Conservation (phyloP, 1,139 yeast species). For the Wickerhamomyces sp. region DNA sequence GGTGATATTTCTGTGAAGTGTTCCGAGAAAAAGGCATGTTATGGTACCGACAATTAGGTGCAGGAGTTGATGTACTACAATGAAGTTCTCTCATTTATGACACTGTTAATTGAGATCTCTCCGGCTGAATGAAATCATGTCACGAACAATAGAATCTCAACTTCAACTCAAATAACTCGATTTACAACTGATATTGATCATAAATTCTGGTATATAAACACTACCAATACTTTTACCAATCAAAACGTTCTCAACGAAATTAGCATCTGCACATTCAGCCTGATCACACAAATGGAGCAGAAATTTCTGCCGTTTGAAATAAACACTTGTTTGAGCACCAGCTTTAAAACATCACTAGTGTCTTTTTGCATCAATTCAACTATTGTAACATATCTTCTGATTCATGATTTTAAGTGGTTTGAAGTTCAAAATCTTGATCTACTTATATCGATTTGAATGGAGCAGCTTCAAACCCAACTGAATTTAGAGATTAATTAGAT, state of each 20-base stretch:
- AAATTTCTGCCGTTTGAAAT: constrained; percentile 73
- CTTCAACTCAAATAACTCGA: constrained; percentile 82
- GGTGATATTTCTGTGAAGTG: no score
- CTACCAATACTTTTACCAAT: constrained; percentile 84
- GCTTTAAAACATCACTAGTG: constrained; percentile 83
- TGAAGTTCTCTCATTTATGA: no score
- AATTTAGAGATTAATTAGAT: constrained; percentile 93
- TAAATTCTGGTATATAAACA: constrained; percentile 77
- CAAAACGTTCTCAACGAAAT: constrained; percentile 66
- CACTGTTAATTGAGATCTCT: no score
- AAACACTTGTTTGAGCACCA: constrained; percentile 77
- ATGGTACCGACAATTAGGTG: no score
- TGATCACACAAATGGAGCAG: constrained; percentile 65
- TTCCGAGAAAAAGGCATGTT: no score
- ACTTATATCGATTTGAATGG: constrained; percentile 92
- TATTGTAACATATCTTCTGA: constrained; percentile 67
- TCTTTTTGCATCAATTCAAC: constrained; percentile 94
- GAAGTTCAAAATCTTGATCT: constrained; percentile 55
- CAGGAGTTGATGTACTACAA: no score
- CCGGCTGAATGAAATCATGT: no score
- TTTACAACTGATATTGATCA: constrained; percentile 88
- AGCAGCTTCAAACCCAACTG: constrained; percentile 95
- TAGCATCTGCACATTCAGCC: constrained; percentile 40
- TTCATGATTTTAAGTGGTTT: constrained; percentile 57
- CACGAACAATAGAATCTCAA: background rate